phyloP scores from a whole-genome alignment of 805 yeast species.

The Saturnispora saitoi region DNA sequence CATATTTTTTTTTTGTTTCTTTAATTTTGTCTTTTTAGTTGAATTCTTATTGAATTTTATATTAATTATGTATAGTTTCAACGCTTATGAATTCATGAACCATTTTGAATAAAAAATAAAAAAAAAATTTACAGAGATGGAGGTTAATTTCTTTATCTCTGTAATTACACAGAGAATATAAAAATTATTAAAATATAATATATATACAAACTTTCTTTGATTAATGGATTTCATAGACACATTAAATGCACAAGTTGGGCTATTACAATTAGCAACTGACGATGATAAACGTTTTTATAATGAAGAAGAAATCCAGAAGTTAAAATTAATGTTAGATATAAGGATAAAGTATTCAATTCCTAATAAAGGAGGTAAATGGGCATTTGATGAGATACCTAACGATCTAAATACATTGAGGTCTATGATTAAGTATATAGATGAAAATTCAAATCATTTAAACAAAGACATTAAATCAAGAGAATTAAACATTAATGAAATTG shows the following conservation, averaged over 20 bases:
- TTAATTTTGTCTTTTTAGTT: no score
- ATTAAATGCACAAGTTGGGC: conserved; percentile 1
- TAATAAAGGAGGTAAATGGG: conserved; percentile 11
- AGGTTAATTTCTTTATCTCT: no score
- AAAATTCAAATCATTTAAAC: conserved; percentile 1
- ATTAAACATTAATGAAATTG: conserved; percentile 3
- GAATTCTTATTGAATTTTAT: neutral
- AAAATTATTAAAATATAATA: no score
- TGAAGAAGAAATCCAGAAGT: conserved; percentile 4
- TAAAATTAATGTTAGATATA: conserved; percentile 2
- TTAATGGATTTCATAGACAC: conserved; percentile 6
- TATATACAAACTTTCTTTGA: neutral
- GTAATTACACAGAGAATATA: no score
- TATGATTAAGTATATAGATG: conserved; percentile 9
- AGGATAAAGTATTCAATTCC: conserved; percentile 10
- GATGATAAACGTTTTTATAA: neutral
- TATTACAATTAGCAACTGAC: neutral
- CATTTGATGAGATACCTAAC: conserved; percentile 6
- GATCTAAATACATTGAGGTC: conserved; percentile 4
- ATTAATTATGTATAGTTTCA: conserved; percentile 1
- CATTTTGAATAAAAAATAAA: neutral
- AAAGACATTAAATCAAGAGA: conserved; percentile 6
- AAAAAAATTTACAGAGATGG: no score
- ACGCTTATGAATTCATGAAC: neutral
- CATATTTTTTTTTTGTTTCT: no score